phyloP scores from a whole-genome alignment of 1,284 basidiomycete genomes.

The Puccinia coronata region DNA sequence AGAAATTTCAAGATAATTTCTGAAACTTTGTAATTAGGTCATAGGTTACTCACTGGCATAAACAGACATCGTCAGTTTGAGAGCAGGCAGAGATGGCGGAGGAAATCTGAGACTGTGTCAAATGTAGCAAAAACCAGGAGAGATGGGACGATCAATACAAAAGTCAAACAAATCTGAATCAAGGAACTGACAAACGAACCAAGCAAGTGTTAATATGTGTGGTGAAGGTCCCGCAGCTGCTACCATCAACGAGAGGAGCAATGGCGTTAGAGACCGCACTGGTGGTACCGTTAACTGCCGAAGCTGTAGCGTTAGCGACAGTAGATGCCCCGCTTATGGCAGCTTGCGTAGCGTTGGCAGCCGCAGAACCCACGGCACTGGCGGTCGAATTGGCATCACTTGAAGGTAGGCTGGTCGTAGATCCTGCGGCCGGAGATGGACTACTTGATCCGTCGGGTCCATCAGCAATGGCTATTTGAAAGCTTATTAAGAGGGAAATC shows the following conservation, averaged over 20 bases:
- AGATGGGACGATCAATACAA: neutral
- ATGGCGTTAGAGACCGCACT: neutral
- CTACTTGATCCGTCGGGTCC: neutral
- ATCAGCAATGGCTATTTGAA: neutral
- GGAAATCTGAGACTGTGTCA: constrained; percentile 9
- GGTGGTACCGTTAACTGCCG: neutral
- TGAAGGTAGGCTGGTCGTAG: neutral
- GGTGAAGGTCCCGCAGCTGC: neutral
- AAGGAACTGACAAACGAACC: neutral
- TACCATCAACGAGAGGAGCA: neutral
- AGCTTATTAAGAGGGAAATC: neutral
- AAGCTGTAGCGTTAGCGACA: neutral
- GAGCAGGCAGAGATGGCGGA: constrained; percentile 15
- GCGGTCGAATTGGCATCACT: neutral
- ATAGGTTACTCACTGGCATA: constrained; percentile 32
- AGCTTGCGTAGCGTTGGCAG: neutral
- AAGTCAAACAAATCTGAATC: neutral
- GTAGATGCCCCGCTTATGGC: neutral
- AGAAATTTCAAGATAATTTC: neutral
- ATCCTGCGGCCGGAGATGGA: neutral
- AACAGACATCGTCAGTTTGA: constrained; percentile 30
- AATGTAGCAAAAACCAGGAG: neutral
- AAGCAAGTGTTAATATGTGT: neutral
- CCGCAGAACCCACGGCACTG: neutral
- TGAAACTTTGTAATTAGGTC: neutral